Percentiles rank a stretch among this genome's conserved stretches.
phyloP scores from a whole-genome alignment of 2,329 filamentous ascomycete genomes.

The Simplicillium sp. region DNA sequence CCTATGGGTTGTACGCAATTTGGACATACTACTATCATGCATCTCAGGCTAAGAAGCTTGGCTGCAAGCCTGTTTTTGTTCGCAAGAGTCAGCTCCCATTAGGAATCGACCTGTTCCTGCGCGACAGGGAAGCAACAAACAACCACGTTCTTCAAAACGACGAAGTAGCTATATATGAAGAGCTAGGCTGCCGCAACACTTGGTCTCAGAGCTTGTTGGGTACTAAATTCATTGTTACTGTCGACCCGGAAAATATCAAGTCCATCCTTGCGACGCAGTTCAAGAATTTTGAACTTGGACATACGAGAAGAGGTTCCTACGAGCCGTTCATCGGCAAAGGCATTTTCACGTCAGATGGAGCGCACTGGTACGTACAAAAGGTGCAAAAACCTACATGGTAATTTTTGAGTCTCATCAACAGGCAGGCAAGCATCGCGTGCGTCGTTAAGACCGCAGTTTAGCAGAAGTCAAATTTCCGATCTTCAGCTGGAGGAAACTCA shows the following conservation, averaged over 20 bases:
- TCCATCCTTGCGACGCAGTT: constrained; percentile 16
- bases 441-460: constrained; percentile 29
- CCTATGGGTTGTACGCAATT: no score
- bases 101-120: neutral
- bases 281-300: constrained; percentile 15
- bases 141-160: neutral
- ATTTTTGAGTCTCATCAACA: constrained; percentile 24
- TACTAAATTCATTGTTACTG: constrained; percentile 8
- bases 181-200: neutral
- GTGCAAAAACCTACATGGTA: neutral
- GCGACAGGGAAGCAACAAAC: no score
- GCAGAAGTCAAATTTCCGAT: constrained; percentile 31
- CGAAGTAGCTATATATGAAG: neutral
- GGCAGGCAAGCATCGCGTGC: constrained; percentile 26
- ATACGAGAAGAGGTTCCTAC: constrained; percentile 14
- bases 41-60: neutral
- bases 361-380: constrained; percentile 10
- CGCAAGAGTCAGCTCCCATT: neutral
- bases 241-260: constrained; percentile 18
- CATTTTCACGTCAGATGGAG: no score
- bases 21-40: no score
- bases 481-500: constrained; percentile 28
- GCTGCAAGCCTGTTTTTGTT: neutral
- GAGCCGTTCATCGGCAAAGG: constrained; percentile 33
- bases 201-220: neutral